Conservation (phyloP, 371 early-diverging fungal genomes). For the Choanephora cucurbitarum region DNA sequence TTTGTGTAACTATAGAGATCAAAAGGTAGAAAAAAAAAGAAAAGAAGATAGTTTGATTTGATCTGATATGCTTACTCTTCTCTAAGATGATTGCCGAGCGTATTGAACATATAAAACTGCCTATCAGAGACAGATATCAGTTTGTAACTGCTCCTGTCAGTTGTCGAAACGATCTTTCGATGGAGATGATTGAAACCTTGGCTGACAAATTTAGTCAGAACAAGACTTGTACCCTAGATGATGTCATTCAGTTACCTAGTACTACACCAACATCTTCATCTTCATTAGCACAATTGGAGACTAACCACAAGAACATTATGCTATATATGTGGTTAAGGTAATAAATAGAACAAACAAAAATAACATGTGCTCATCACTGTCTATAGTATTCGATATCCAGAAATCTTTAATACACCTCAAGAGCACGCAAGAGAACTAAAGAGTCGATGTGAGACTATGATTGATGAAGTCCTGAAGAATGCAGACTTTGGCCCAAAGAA, state of each 20-base stretch:
- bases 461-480: constrained; percentile 44
- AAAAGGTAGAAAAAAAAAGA: constrained; percentile 45
- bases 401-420: constrained; percentile 36
- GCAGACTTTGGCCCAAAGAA: constrained; percentile 2
- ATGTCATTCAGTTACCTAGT: constrained; percentile 55
- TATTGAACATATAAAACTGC: constrained; percentile 63
- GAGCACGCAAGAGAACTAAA: constrained; percentile 40
- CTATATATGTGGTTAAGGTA: constrained; percentile 89
- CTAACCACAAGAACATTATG: constrained; percentile 73
- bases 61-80: not conserved
- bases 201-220: constrained; percentile 45
- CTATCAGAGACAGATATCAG: constrained; percentile 64
- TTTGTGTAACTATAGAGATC: constrained; percentile 72
- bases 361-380: not conserved
- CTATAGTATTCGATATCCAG: constrained; percentile 51
- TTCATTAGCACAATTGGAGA: constrained; percentile 63
- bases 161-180: constrained; percentile 33
- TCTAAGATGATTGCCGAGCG: constrained; percentile 64
- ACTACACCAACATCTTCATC: constrained; percentile 15
- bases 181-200: constrained; percentile 31
- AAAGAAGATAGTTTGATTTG: not conserved
- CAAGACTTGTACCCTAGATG: constrained; percentile 44
- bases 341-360: not conserved
- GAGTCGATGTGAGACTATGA: constrained; percentile 45
- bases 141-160: constrained; percentile 72